A percentile compares a stretch with the other conserved stretches of the same genome.
Evolutionary conservation across 306 rosid species (phyloP).

Genomic region (Prinsepia uniflora): DNA sequence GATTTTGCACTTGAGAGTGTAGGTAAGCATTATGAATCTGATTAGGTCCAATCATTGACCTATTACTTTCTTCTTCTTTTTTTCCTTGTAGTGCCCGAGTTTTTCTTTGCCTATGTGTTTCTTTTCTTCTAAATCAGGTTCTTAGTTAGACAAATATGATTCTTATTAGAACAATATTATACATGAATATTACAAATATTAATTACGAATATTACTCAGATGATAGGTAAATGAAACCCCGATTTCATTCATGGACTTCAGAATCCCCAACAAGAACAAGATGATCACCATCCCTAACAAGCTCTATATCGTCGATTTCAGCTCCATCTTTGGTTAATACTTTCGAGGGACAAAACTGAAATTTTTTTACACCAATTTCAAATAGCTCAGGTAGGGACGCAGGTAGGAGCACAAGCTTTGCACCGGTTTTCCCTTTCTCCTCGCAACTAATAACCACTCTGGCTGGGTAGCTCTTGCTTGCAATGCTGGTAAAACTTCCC

Average conservation of each 20-base stretch:
- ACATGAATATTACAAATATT: not conserved
- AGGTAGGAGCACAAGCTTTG: constrained; percentile 54
- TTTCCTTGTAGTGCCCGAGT: not conserved
- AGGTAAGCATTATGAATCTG: not conserved
- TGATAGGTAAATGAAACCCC: not conserved
- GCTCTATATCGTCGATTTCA: constrained; percentile 50
- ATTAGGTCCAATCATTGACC: not conserved
- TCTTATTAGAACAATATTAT: no score
- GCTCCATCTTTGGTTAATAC: constrained; percentile 54
- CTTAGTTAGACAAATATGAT: no score
- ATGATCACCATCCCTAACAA: constrained; percentile 63
- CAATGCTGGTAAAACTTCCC: not conserved
- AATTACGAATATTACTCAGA: not conserved
- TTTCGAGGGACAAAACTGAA: constrained; percentile 37
- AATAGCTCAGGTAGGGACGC: constrained; percentile 45
- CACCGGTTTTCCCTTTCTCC: constrained; percentile 36
- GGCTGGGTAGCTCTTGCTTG: constrained; percentile 13
- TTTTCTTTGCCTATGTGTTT: no score
- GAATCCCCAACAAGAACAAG: constrained; percentile 37
- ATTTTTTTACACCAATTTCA: constrained; percentile 51
- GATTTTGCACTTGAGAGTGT: no score
- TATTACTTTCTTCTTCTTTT: not conserved
- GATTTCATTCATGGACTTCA: not conserved
- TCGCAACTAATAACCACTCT: constrained; percentile 56
- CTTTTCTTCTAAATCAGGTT: no score